phyloP scores from a whole-genome alignment of 2,329 filamentous ascomycete species.

The Xylaria sp. region DNA sequence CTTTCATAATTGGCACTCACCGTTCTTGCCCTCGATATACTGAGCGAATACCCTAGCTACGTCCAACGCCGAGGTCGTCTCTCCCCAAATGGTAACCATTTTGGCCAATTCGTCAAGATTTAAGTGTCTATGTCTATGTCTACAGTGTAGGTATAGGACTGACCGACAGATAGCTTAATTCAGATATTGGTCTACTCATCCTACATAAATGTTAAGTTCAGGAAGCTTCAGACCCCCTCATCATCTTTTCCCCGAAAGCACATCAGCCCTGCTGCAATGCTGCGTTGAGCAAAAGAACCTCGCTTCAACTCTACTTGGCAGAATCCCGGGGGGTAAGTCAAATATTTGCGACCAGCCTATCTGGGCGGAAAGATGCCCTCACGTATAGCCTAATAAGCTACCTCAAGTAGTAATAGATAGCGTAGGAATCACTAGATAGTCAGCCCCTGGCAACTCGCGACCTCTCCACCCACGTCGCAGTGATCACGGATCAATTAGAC shows the following conservation, averaged over 20 bases:
- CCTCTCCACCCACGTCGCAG: constrained; percentile 7
- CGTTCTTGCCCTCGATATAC: constrained; percentile 31
- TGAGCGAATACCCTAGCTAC: constrained; percentile 37
- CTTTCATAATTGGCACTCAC: constrained; percentile 25
- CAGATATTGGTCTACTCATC: not conserved
- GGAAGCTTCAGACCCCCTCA: not conserved
- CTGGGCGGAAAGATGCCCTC: not conserved
- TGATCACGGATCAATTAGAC: constrained; percentile 1
- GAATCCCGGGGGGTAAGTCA: not conserved
- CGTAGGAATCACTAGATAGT: not conserved
- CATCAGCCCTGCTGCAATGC: no score
- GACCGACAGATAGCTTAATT: not conserved
- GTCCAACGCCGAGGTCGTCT: constrained; percentile 39
- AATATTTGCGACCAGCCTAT: not conserved
- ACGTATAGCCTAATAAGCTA: not conserved
- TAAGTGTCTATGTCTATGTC: not conserved
- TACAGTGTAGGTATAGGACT: not conserved
- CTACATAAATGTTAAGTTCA: not conserved
- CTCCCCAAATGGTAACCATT: constrained; percentile 38
- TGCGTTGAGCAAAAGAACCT: not conserved
- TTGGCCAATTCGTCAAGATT: constrained; percentile 2
- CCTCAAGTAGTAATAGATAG: not conserved
- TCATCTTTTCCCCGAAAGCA: not conserved
- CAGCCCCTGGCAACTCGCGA: constrained; percentile 4
- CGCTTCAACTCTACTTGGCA: not conserved